Percentiles rank a stretch among this genome's conserved stretches.
Evolutionary conservation across 2,329 filamentous ascomycete genomes (phyloP).

Genomic region (Paecilomyces sp.): DNA sequence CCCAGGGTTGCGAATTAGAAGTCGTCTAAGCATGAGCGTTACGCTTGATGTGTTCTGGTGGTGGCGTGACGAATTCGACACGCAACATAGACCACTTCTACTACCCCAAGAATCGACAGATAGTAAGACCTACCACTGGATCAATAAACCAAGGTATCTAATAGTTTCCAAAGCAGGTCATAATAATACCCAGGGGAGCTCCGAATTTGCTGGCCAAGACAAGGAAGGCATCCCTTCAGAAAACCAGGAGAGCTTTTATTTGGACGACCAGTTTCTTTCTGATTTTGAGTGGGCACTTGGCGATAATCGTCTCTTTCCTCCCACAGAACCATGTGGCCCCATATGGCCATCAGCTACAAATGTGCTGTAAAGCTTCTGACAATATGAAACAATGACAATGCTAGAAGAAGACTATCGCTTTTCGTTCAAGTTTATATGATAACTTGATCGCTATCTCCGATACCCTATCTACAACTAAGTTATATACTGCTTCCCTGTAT

Average conservation of each 20-base stretch:
- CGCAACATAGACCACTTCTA: slow-evolving; percentile 11
- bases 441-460: too few relatives aligned
- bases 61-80: slow-evolving; percentile 37
- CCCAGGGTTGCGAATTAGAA: slow-evolving; percentile 29
- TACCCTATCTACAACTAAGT: too few relatives aligned
- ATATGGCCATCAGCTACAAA: slow-evolving; percentile 13
- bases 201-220: slow-evolving; percentile 2
- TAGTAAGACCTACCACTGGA: slow-evolving; percentile 5
- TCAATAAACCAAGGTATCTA: too few relatives aligned
- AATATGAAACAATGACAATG: neutral
- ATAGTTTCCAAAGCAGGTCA: slow-evolving; percentile 5
- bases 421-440: too few relatives aligned
- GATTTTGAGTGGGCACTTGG: slow-evolving; percentile 33
- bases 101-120: slow-evolving; percentile 10
- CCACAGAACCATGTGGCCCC: slow-evolving; percentile 15
- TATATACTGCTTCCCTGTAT: too few relatives aligned
- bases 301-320: slow-evolving; percentile 20
- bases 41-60: slow-evolving; percentile 35
- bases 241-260: slow-evolving; percentile 14
- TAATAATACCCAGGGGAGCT: slow-evolving; percentile 7
- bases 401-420: too few relatives aligned
- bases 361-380: slow-evolving; percentile 2
- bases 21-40: slow-evolving; percentile 29
- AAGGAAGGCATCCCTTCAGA: slow-evolving; percentile 2
- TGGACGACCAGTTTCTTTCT: slow-evolving; percentile 31